Evolutionary conservation across 2,329 filamentous ascomycete species (phyloP), one percentile per base, ranked within the genome.

Genomic region (Fusarium albosuccineum): DNA sequence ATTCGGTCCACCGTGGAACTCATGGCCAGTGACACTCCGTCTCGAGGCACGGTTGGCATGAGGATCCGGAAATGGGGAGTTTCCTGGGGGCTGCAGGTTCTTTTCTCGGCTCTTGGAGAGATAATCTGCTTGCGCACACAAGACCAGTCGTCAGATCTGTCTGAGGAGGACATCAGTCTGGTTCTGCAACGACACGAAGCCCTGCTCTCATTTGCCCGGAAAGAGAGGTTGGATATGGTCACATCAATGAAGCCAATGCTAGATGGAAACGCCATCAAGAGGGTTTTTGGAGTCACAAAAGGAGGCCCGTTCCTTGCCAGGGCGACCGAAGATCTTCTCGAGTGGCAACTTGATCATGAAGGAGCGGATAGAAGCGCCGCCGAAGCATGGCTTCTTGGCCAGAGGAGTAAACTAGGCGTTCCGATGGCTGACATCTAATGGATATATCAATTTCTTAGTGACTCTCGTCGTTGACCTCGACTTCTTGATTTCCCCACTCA

Each of bases 101-200:
- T 45, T 16, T 45, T 45, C 42, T 45, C 42, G 5, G 26, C 42
- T n/a, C 42, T 45, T n/a, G 42, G 42, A 16, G 42, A 45, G 42
- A 45, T 45, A 27, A 26, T 45, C 5, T 45, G 29, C 42, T 30
- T 45, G 13, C 7, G 29, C 9, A 6, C 42, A 45, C 22, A 45
- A 27, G 13, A 22, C 10, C 4, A 16, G n/a, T 29, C 26, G 27
- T 26, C 5, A 30, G 26, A 30, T 6, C 22, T 7, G 6, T 29
- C 22, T 30, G 22, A 16, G 42, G 26, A 10, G 42, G 42, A 45
- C 29, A 45, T 45, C 26, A 30, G 29, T n/a, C 5, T 9, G 9
- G 22, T 45, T 8, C n/a, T 45, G 9, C 42, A 30, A 26, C 42
- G 13, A 30, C 22, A 45, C 29, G 42, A 45, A 45, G 42, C 42